These are phyloP conservation scores for Paramecium primaurelia DNA, from an alignment of 73 alveolate species.

Conservation along the genomic window DNA sequence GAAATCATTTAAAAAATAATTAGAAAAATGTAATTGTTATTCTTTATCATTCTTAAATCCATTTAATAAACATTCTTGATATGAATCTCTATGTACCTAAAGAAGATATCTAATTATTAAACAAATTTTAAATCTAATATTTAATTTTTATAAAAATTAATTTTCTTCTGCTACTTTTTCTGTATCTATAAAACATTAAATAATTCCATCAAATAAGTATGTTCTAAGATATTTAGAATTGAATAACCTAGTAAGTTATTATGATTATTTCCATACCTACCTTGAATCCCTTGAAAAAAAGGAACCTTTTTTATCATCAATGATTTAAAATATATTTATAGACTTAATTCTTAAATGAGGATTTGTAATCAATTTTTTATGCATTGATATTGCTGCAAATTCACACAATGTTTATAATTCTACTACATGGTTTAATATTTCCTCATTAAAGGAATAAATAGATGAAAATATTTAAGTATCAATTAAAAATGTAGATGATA, in stretches of 20 bases:
- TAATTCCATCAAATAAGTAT: neutral
- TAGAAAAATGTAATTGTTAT: neutral
- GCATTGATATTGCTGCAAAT: neutral
- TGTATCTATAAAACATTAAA: neutral
- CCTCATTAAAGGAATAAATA: neutral
- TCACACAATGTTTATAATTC: neutral
- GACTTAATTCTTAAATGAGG: conserved; percentile 19
- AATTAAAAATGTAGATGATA: neutral
- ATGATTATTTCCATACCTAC: neutral
- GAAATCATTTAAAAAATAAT: neutral
- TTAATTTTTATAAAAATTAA: neutral
- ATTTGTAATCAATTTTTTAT: neutral
- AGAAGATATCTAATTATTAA: neutral
- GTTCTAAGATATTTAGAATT: neutral
- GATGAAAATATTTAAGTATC: neutral
- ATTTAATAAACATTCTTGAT: neutral
- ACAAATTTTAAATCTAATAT: neutral
- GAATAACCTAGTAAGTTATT: neutral
- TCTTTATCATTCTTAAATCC: neutral
- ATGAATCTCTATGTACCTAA: neutral
- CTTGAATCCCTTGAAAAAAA: neutral
- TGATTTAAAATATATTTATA: neutral
- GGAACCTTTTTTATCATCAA: neutral
- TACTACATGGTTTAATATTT: neutral
- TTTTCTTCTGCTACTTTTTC: neutral